phyloP scores from a whole-genome alignment of 1,139 yeast genomes.

The Lodderomyces pseudojiufengensis region DNA sequence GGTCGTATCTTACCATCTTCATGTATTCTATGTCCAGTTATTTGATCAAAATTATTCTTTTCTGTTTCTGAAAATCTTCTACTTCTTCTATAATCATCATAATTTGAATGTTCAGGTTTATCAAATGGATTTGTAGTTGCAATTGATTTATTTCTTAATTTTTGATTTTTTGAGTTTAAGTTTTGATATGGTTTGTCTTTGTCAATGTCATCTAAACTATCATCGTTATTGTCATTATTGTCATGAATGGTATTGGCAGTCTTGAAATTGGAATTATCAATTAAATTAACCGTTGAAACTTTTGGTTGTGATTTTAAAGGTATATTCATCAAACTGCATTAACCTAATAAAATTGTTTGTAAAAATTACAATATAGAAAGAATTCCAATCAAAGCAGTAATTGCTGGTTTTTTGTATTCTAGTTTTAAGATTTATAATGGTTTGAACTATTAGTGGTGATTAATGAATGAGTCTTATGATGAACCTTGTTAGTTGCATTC shows the following conservation, averaged over 20 bases:
- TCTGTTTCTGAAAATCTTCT: constrained; percentile 58
- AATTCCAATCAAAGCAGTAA: no score
- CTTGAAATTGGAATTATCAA: constrained; percentile 26
- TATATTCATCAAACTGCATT: constrained; percentile 37
- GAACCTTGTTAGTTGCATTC: no score
- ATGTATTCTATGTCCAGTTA: constrained; percentile 47
- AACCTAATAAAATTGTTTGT: no score
- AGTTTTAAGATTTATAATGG: no score
- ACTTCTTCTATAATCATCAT: constrained; percentile 19
- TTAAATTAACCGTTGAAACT: constrained; percentile 36
- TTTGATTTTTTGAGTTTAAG: background rate
- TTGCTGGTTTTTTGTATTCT: no score
- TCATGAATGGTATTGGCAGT: constrained; percentile 6
- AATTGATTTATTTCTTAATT: background rate
- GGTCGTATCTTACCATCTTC: constrained; percentile 50
- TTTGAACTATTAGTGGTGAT: no score
- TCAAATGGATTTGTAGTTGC: background rate
- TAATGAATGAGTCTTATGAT: no score
- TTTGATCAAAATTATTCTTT: constrained; percentile 48
- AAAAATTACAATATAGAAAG: no score
- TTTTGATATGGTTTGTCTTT: no score
- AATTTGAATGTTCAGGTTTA: background rate
- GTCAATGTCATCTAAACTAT: no score
- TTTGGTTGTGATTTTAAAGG: constrained; percentile 43
- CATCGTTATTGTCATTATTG: constrained; percentile 1